Conservation (phyloP, 345 rosid genomes). For the Arabidopsis suecica region DNA sequence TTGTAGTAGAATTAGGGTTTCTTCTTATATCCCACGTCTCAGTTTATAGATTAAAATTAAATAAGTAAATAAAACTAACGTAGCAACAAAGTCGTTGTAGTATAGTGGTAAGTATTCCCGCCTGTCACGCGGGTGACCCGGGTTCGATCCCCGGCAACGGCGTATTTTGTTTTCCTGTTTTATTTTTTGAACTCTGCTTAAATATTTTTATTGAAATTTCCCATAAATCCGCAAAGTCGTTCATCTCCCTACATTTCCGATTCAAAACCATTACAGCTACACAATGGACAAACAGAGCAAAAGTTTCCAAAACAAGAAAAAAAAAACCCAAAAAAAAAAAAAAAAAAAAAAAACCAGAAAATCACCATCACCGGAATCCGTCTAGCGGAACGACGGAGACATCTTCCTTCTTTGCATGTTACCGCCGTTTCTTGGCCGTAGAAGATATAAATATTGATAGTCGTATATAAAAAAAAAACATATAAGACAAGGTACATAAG, state of each 20-base stretch:
- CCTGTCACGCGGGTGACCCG: constrained; percentile 98
- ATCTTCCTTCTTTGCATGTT: constrained; percentile 7
- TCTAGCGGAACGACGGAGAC: constrained; percentile 34
- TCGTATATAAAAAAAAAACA: background rate
- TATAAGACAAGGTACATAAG: background rate
- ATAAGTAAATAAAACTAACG: too few species aligned
- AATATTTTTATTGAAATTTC: constrained; percentile 5
- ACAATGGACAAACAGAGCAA: constrained; percentile 16
- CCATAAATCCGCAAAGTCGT: constrained; percentile 43
- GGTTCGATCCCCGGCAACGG: constrained; percentile 97
- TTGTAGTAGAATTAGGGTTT: too few species aligned
- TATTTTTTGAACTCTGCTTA: too few species aligned
- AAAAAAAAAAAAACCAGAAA: background rate
- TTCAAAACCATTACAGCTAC: constrained; percentile 34
- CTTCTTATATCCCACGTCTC: too few species aligned
- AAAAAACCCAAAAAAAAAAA: background rate
- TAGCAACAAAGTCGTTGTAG: constrained; percentile 65
- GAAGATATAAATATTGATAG: background rate
- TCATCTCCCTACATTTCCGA: constrained; percentile 47
- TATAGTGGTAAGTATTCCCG: constrained; percentile 91
- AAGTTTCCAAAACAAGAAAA: background rate
- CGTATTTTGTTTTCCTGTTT: constrained; percentile 22
- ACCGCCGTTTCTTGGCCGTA: constrained; percentile 27
- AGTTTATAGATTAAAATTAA: too few species aligned
- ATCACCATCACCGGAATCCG: constrained; percentile 7